Percentiles rank a stretch among this genome's conserved stretches.
phyloP scores from a whole-genome alignment of 768 basidiomycete species.

The Mycena haematopus region DNA sequence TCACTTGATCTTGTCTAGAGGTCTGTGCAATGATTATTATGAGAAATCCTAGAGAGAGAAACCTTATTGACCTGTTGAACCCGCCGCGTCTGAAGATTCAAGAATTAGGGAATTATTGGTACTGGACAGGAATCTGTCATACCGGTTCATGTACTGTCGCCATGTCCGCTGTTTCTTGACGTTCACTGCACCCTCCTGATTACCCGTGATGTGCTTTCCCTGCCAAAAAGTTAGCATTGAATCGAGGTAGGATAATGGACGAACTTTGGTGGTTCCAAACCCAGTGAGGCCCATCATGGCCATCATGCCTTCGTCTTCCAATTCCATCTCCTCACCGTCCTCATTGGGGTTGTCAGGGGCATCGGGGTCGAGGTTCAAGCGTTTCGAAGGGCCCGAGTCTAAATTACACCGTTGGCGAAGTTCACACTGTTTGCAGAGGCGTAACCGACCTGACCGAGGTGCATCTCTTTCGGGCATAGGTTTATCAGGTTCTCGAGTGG shows the following conservation, averaged over 20 bases:
- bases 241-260: constrained; percentile 20
- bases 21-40: constrained; percentile 55
- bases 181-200: constrained; percentile 72
- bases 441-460: constrained; percentile 29
- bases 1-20: constrained; percentile 95
- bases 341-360: constrained; percentile 43
- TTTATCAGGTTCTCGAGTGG: constrained; percentile 34
- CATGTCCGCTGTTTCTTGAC: constrained; percentile 89
- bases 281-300: constrained; percentile 88
- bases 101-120: constrained; percentile 9
- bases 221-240: constrained; percentile 35
- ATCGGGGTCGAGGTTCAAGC: constrained; percentile 47
- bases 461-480: constrained; percentile 25
- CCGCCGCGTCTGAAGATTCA: constrained; percentile 69
- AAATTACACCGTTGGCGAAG: constrained; percentile 3
- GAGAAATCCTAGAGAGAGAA: neutral
- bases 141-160: constrained; percentile 99
- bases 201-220: constrained; percentile 84
- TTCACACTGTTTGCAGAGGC: constrained; percentile 3
- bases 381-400: constrained; percentile 30
- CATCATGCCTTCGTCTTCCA: constrained; percentile 84
- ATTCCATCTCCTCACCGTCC: constrained; percentile 56
- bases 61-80: constrained; percentile 69
- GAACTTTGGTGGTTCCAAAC: constrained; percentile 90
- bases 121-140: neutral